Base-by-base conservation (phyloP, 768 basidiomycete species). In the Mycena pura region DNA sequence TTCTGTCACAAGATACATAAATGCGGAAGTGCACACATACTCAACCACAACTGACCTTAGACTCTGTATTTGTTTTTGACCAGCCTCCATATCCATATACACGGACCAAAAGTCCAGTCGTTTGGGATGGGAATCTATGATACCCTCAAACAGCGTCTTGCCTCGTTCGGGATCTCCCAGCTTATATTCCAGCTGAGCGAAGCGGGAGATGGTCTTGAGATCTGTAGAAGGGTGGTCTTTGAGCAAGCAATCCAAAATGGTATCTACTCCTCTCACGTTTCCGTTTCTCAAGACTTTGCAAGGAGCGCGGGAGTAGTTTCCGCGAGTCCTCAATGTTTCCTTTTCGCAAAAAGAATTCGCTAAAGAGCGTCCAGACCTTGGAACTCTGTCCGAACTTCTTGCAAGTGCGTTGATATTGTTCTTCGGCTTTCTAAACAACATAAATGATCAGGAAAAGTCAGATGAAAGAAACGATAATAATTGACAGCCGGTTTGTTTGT, bases 371-470 rank as follows among this genome's bases (percentile, higher is more conserved):
- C 97, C 97, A 99, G 6, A 89, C 93, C 73, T 98, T 96, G 5
- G 93, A 93, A 69, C 93, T 95, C 59, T 88, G 87, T 24, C 92
- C 88, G 70, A 98, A 99, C 77, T 99, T 99, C 78, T 98, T 99
- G 76, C 86, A 87, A 3, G 93, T 91, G 53, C 86, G 86, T 71
- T 90, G 89, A 78, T 86, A 93, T 64, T 96, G 89, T 68, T 96
- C 95, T 73, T 96, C 93, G n/a, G 93, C 93, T 80, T 90, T 88
- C 94, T 98, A 74, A 52, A 62, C 27, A 50, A 14, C 24, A 27
- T 47, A 24, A 43, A 49, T 24, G 39, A 57, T 48, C 11, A 51
- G 34, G 29, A 48, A 36, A 13, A 13, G 25, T 57, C 25, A 53
- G 57, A n/a, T 14, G 13, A 9, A 15, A 28, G n/a, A 14, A 43